A percentile compares a stretch with the other conserved stretches of the same genome.
These are phyloP conservation scores for Mesembryanthemum crystallinum DNA, from an alignment of 148 eudicot genomes.

Conservation along the genomic window DNA sequence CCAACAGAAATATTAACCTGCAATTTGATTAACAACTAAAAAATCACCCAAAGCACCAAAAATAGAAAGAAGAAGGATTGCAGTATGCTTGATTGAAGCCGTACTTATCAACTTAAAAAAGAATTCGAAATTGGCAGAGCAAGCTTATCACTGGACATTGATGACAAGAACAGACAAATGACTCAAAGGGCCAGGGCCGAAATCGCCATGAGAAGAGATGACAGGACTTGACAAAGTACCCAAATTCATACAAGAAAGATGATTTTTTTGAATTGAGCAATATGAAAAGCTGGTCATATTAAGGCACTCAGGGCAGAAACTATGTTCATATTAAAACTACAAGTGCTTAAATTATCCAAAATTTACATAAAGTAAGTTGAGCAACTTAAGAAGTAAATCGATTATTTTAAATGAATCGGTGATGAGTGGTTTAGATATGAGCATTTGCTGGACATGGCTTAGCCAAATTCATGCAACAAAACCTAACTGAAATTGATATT, in stretches of 20 bases:
- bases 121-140: neutral
- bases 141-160: neutral
- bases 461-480: too few species aligned
- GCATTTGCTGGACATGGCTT: too few species aligned
- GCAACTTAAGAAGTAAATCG: neutral
- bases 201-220: neutral
- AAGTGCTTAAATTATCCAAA: neutral
- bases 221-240: neutral
- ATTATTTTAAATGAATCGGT: neutral
- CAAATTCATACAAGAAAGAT: neutral
- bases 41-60: conserved; percentile 1
- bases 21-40: neutral
- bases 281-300: neutral
- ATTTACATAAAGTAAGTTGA: neutral
- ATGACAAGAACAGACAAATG: too few species aligned
- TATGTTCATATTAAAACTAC: neutral
- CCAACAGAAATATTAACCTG: conserved; percentile 16
- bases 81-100: neutral
- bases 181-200: neutral
- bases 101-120: neutral
- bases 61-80: neutral
- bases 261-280: neutral
- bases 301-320: neutral
- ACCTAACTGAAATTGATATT: too few species aligned
- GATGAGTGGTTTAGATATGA: too few species aligned